A percentile compares a stretch with the other conserved stretches of the same genome.
phyloP scores from a whole-genome alignment of 2,329 filamentous ascomycete genomes.

The Cladosporium sp. region DNA sequence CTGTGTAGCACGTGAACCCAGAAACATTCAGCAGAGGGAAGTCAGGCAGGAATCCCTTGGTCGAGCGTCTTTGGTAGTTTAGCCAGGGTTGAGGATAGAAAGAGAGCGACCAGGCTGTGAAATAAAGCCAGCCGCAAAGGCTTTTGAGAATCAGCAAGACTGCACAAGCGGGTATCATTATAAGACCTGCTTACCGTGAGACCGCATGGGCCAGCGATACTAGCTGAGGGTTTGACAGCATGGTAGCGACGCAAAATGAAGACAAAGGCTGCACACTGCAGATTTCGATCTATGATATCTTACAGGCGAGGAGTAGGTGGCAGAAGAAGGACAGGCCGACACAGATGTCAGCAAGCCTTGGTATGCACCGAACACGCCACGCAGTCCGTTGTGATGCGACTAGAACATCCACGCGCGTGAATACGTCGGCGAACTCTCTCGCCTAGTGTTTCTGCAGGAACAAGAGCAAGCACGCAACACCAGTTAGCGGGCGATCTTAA shows the following conservation, averaged over 20 bases:
- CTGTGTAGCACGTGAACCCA: constrained; percentile 68
- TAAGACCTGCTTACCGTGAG: neutral
- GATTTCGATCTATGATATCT: too few relatives aligned
- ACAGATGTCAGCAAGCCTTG: neutral
- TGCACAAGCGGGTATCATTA: neutral
- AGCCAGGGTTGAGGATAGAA: constrained; percentile 89
- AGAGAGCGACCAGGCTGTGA: constrained; percentile 63
- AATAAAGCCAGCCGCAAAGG: constrained; percentile 29
- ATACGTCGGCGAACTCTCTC: neutral
- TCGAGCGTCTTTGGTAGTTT: constrained; percentile 73
- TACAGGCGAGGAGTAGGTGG: too few relatives aligned
- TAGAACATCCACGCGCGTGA: neutral
- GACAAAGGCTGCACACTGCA: too few relatives aligned
- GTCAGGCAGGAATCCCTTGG: constrained; percentile 79
- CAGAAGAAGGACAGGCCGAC: too few relatives aligned
- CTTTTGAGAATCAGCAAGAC: constrained; percentile 11
- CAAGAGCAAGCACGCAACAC: neutral
- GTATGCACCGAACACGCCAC: neutral
- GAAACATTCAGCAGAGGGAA: constrained; percentile 72
- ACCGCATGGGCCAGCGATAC: constrained; percentile 3
- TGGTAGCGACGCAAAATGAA: neutral
- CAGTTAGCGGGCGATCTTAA: neutral
- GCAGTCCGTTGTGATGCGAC: neutral
- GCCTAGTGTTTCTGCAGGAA: neutral
- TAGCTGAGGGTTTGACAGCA: neutral